These are phyloP conservation scores for Zygoascus sp. DNA, from an alignment of 1,139 yeast genomes.

Conservation along the genomic window DNA sequence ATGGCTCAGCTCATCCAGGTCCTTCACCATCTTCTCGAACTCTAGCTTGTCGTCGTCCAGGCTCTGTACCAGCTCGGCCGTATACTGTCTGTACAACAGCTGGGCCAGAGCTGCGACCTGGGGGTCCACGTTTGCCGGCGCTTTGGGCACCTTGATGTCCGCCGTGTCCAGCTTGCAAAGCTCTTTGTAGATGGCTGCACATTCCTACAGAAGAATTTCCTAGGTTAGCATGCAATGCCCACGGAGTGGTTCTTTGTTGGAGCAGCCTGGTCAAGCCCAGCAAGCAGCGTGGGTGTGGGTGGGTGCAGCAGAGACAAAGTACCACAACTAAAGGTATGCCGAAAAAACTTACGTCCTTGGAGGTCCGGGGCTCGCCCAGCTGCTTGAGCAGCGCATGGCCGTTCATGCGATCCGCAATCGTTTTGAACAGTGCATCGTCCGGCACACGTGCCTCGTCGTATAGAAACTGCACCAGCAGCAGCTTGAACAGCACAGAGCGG, in stretches of 20 bases:
- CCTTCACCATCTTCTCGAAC: slow-evolving; percentile 24
- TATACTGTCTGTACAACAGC: slow-evolving; percentile 29
- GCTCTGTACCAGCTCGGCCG: slow-evolving; percentile 26
- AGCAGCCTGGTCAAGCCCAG: no score
- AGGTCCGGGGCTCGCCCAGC: slow-evolving; percentile 15
- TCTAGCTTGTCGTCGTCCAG: slow-evolving; percentile 30
- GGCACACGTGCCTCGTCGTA: slow-evolving; percentile 32
- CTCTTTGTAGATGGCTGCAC: slow-evolving; percentile 26
- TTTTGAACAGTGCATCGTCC: slow-evolving; percentile 22
- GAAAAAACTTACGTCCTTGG: slow-evolving; percentile 14
- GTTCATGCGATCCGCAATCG: slow-evolving; percentile 29
- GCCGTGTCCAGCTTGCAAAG: slow-evolving; percentile 27
- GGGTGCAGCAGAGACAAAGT: neutral
- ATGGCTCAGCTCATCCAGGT: slow-evolving; percentile 20
- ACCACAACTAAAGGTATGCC: neutral
- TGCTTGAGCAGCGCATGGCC: slow-evolving; percentile 33
- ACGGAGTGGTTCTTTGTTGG: no score
- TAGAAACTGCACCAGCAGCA: slow-evolving; percentile 35
- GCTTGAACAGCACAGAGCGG: slow-evolving; percentile 25
- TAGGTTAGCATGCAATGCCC: no score
- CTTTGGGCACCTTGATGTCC: slow-evolving; percentile 20
- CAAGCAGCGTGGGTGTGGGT: neutral
- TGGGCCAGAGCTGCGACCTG: slow-evolving; percentile 33
- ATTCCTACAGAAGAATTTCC: no score
- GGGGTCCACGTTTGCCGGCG: slow-evolving; percentile 21